Percentiles rank a stretch among this genome's conserved stretches.
Conservation (phyloP, 1,284 basidiomycete species). For the Trametes pubescens region DNA sequence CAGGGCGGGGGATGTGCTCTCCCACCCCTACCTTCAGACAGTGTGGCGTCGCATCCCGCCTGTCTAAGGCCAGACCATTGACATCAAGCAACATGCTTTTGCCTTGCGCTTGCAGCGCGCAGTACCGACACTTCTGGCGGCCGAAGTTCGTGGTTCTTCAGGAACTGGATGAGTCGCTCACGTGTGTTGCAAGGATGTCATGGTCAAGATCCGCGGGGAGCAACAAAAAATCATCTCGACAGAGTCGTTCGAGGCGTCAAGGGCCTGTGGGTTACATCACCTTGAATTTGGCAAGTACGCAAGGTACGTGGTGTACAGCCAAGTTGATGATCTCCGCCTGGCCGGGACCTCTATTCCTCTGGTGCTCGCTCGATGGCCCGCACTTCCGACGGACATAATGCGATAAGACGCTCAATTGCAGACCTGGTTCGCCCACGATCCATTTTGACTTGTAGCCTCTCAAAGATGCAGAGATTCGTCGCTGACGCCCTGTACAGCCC, state of each 20-base stretch:
- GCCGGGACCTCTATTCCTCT: background rate
- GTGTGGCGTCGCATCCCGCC: background rate
- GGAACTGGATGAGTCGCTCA: background rate
- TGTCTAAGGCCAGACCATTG: background rate
- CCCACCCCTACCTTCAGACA: too few relatives aligned
- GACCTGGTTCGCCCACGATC: constrained; percentile 11
- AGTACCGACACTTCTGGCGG: constrained; percentile 16
- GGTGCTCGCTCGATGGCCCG: constrained; percentile 2
- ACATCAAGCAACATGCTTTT: constrained; percentile 19
- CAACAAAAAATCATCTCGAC: constrained; percentile 16
- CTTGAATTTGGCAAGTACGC: background rate
- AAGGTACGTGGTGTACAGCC: constrained; percentile 5
- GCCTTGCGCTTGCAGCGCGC: constrained; percentile 22
- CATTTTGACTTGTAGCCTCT: background rate
- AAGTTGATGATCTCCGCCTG: background rate
- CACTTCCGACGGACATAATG: constrained; percentile 2
- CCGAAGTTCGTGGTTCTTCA: background rate
- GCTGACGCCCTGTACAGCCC: constrained; percentile 16
- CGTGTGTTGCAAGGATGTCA: constrained; percentile 7
- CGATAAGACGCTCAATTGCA: background rate
- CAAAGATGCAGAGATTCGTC: background rate
- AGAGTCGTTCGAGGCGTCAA: constrained; percentile 12
- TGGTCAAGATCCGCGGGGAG: constrained; percentile 4
- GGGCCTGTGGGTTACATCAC: background rate
- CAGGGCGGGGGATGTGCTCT: too few relatives aligned